phyloP scores from a whole-genome alignment of 495 filamentous ascomycete genomes.

The Clohesyomyces aquaticus region DNA sequence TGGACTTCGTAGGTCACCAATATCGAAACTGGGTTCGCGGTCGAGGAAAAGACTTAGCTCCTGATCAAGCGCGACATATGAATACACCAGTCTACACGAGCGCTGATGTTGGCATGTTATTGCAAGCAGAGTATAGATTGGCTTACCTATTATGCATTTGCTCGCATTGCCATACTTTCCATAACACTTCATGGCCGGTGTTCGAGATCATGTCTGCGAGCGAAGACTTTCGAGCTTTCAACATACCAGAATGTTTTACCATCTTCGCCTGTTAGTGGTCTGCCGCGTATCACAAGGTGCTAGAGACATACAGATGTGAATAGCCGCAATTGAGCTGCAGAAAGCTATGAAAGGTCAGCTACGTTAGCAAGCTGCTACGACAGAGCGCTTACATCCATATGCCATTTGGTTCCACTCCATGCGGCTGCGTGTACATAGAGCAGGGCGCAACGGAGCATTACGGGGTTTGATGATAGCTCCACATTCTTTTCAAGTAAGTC shows the following conservation, averaged over 20 bases:
- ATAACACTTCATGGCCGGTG: not conserved
- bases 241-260: conserved; percentile 21
- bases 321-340: conserved; percentile 20
- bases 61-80: conserved; percentile 17
- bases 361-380: not conserved
- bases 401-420: conserved; percentile 35
- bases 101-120: not conserved
- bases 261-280: conserved; percentile 3
- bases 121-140: not conserved
- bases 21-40: conserved; percentile 10
- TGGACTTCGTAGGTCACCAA: conserved; percentile 20
- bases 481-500: conserved; percentile 17
- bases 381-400: conserved; percentile 21
- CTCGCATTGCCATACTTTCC: conserved; percentile 16
- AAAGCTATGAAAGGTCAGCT: not conserved
- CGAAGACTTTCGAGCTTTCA: conserved; percentile 1
- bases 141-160: conserved; percentile 7
- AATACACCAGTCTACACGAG: conserved; percentile 19
- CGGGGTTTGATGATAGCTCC: not conserved
- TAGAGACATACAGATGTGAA: conserved; percentile 9
- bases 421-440: conserved; percentile 11
- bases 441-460: conserved; percentile 13
- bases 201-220: not conserved
- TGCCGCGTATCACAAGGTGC: not conserved
- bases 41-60: conserved; percentile 28